A percentile compares a stretch with the other conserved stretches of the same genome.
phyloP scores from a whole-genome alignment of 2,329 filamentous ascomycete species.

The Aspergillus texensis region DNA sequence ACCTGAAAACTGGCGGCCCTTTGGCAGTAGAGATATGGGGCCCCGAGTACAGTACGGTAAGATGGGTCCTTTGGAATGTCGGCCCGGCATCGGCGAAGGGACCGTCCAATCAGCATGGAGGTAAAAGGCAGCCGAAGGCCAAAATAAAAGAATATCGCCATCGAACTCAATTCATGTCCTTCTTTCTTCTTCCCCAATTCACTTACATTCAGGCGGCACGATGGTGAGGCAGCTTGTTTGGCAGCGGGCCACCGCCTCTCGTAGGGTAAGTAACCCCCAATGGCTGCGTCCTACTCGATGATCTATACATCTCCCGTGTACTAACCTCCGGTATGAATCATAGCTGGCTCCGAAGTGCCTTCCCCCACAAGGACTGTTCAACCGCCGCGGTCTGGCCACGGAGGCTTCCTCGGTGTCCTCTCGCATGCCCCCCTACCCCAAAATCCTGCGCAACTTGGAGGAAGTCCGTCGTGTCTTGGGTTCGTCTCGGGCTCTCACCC shows the following conservation, averaged over 20 bases:
- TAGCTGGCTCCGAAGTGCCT: conserved; percentile 39
- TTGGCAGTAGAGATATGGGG: background rate
- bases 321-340: conserved; percentile 6
- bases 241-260: conserved; percentile 41
- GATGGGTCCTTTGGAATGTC: background rate
- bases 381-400: conserved; percentile 40
- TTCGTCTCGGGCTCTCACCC: conserved; percentile 66
- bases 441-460: conserved; percentile 74
- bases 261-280: conserved; percentile 34
- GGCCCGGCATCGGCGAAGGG: conserved; percentile 11
- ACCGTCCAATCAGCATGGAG: conserved; percentile 8
- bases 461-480: conserved; percentile 76
- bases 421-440: conserved; percentile 77
- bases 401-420: conserved; percentile 44
- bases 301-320: background rate
- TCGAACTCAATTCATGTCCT: background rate
- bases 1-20: background rate
- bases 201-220: conserved; percentile 17
- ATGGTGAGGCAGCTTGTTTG: conserved; percentile 46
- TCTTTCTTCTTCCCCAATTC: conserved; percentile 3
- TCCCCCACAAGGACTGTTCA: conserved; percentile 32
- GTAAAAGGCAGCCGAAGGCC: background rate
- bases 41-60: conserved; percentile 7
- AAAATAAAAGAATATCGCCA: conserved; percentile 3
- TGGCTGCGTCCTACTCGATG: conserved; percentile 2